Evolutionary conservation across 257 asterid genomes (phyloP), one percentile per base, ranked within the genome.

Genomic region (Salvia hispanica): DNA sequence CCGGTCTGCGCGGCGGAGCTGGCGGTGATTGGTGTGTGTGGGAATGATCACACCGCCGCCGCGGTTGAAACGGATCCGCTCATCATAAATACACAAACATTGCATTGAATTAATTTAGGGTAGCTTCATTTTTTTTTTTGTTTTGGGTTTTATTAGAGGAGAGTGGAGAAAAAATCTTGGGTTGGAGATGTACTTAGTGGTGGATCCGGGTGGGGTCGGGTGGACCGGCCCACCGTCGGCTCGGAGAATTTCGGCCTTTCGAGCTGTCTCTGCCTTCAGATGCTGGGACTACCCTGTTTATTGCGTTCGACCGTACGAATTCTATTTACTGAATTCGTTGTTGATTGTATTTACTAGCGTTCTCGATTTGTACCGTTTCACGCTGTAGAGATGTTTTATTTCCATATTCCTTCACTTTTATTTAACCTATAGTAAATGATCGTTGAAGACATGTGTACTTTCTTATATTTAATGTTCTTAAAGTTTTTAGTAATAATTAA

Each of bases 21-120:
- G 8, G 5, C 4, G 43, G 57, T 7, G 31, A 25, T 25, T 25
- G 2, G 31, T 25, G 31, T 25, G 2, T 25, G 31, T 2, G 31
- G 2, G 2, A 25, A 25, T 25, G 31, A 25, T 25, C 31, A 25
- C 2, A 25, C 31, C 31, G 31, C 31, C 31, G 31, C 31, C 31
- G 31, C 31, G 31, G 46, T 64, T 18, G 96, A 92, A 79, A 84
- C 85, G 12, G 90, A 84, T 56, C 92, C 94, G 74, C 86, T 85
- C n/a, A 61, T 90, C 45, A 62, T 80, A 18, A 54, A 83, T 62
- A 81, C 46, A 34, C 70, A 73, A 50, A 72, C 61, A 77, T 74
- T 70, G 75, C 77, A 78, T 77, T 83, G 71, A 58, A 54, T 73
- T 72, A 25, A 25, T 25, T 25, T 25, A 72, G 72, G 62, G 36